Base-by-base conservation (phyloP, 352 stramenopile genomes). In the Phytophthora podocarpi region DNA sequence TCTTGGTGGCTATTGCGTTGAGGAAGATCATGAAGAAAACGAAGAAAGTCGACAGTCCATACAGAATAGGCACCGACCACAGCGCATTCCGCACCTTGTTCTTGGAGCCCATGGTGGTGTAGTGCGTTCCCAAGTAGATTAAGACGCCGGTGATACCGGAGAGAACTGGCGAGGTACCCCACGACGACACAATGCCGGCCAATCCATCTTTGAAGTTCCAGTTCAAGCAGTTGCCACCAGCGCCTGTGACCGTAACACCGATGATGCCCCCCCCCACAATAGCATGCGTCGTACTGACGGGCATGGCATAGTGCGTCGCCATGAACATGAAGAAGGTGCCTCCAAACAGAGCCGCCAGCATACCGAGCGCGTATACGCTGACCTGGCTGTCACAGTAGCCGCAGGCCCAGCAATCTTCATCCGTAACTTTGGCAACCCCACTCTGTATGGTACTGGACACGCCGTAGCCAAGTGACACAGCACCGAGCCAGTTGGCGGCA, bases 401-500 rank as follows among this genome's bases (percentile, higher is more conserved):
- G 18, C 56, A 76, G 11, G 54, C 59, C 28, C 58, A 82, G 60
- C 70, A 77, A 6, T 67, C 20, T 0, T 42, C 39, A 16, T 66
- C 50, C 18, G 51, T 43, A 26, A 72, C 18, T 30, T 78, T 61
- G 3, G 62, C 54, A 20, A 79, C 69, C 12, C 74, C 71, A 23
- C 69, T 86, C 37, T 82, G 74, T 50, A 97, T 91, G 8, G 86
- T 95, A 21, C 53, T 72, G 5, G 86, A 93, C 8, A 96, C 84
- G 24, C 78, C 68, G 20, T 81, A 86, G 40, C 89, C 88, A 12
- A 97, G 63, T 27, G 94, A 73, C 13, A 93, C 65, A 1, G 85
- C 89, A n/a, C 90, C 90, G 11, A 77, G 51, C 35, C 93, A 89
- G 52, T 97, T 89, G 49, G 89, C 93, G 26, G 96, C 67, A 3